phyloP scores from a whole-genome alignment of 768 basidiomycete genomes.

The Cantharellus anzutake region DNA sequence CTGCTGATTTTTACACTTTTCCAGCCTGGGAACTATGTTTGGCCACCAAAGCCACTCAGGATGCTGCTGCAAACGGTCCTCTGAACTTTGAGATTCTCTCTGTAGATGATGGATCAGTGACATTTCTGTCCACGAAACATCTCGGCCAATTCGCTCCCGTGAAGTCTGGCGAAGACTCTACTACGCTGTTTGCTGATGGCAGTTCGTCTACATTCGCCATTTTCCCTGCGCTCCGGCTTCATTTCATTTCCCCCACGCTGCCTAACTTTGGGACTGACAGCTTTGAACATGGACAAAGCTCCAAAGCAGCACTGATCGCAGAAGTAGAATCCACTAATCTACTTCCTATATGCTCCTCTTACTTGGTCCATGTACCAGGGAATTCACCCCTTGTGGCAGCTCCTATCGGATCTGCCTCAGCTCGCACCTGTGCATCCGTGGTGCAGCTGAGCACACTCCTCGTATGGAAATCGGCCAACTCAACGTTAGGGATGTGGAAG shows the following conservation, averaged over 20 bases:
- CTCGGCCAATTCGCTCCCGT: background rate
- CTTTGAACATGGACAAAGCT: no score
- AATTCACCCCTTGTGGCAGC: slow-evolving; percentile 22
- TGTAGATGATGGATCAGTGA: slow-evolving; percentile 43
- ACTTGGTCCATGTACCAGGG: slow-evolving; percentile 37
- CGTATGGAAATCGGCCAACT: slow-evolving; percentile 24
- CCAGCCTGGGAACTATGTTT: slow-evolving; percentile 52
- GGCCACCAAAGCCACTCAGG: slow-evolving; percentile 15
- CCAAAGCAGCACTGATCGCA: slow-evolving; percentile 1
- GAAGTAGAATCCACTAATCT: slow-evolving; percentile 19
- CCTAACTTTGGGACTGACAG: background rate
- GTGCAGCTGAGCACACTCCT: slow-evolving; percentile 44
- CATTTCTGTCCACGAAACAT: slow-evolving; percentile 20
- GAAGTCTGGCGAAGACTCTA: background rate
- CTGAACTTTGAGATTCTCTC: slow-evolving; percentile 42
- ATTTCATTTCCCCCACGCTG: background rate
- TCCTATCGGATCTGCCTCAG: slow-evolving; percentile 11
- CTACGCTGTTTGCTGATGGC: slow-evolving; percentile 5
- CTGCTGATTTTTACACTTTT: background rate
- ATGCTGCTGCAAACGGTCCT: slow-evolving; percentile 25
- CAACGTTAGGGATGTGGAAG: slow-evolving; percentile 18
- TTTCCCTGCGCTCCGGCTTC: background rate
- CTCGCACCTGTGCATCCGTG: background rate
- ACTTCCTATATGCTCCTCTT: slow-evolving; percentile 36
- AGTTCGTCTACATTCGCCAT: slow-evolving; percentile 2